These are phyloP conservation scores for Aphanomyces astaci DNA, from an alignment of 352 stramenopile species.

Conservation along the genomic window DNA sequence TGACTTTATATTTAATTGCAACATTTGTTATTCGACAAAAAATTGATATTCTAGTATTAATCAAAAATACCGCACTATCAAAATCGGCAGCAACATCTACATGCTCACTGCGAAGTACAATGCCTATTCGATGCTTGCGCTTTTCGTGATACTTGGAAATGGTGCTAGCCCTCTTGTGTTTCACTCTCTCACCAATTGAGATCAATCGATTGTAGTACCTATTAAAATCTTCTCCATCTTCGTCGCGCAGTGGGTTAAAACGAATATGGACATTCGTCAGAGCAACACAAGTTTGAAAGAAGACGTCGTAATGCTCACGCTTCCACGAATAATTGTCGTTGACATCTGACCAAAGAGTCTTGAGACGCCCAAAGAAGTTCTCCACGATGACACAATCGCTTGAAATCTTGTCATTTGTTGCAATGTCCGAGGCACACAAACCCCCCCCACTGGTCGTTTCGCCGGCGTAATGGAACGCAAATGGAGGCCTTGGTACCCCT, in stretches of 20 bases:
- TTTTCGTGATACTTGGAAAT: not conserved
- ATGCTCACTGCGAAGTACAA: not conserved
- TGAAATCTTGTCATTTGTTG: not conserved
- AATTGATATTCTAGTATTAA: no score
- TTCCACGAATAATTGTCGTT: not conserved
- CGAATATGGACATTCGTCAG: not conserved
- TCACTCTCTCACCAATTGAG: not conserved
- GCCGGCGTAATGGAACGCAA: not conserved
- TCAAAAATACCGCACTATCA: not conserved
- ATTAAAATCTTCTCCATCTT: not conserved
- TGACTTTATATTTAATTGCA: not conserved
- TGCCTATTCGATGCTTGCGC: not conserved
- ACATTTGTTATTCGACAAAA: no score
- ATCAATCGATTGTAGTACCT: not conserved
- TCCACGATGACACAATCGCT: not conserved
- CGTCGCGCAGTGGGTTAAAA: not conserved
- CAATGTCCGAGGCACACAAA: not conserved
- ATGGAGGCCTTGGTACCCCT: conserved; percentile 16
- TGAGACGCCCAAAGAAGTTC: not conserved
- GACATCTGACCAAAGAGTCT: not conserved
- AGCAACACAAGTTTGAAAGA: not conserved
- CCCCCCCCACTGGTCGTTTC: not conserved
- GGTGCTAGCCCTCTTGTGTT: not conserved
- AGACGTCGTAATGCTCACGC: not conserved
- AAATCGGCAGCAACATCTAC: not conserved